These are phyloP conservation scores for Claviceps sp. DNA, from an alignment of 2,329 filamentous ascomycete species.

Conservation along the genomic window DNA sequence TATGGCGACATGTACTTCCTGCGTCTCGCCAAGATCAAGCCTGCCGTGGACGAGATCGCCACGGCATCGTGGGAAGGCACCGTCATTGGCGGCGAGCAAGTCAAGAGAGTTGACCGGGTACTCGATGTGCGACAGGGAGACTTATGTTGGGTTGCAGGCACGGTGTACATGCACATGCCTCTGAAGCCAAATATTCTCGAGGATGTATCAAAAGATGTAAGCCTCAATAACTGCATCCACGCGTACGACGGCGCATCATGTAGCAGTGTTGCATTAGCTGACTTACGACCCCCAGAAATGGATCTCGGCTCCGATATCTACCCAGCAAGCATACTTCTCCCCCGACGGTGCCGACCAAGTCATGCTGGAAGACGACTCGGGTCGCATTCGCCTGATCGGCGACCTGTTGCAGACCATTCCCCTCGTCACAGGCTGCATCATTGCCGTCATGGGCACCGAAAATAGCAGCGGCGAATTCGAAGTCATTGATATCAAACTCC, in stretches of 20 bases:
- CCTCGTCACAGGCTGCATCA: constrained; percentile 83
- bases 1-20: constrained; percentile 97
- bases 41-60: constrained; percentile 63
- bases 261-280: neutral
- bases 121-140: constrained; percentile 92
- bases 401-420: constrained; percentile 51
- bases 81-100: constrained; percentile 62
- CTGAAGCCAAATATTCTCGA: constrained; percentile 93
- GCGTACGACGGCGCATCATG: neutral
- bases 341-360: constrained; percentile 48
- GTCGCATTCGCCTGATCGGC: constrained; percentile 69
- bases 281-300: constrained; percentile 49
- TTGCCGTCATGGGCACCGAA: constrained; percentile 91
- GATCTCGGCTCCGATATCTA: constrained; percentile 68
- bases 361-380: constrained; percentile 93
- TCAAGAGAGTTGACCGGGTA: constrained; percentile 69
- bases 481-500: constrained; percentile 77
- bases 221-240: constrained; percentile 9
- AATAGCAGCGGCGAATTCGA: constrained; percentile 87
- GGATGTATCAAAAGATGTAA: constrained; percentile 82
- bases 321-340: constrained; percentile 63
- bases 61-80: constrained; percentile 64
- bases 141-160: constrained; percentile 89
- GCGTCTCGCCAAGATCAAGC: constrained; percentile 76
- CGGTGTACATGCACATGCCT: constrained; percentile 94